Base-by-base conservation (phyloP, 2,329 filamentous ascomycete genomes). In the Pestalotiopsis sp. region DNA sequence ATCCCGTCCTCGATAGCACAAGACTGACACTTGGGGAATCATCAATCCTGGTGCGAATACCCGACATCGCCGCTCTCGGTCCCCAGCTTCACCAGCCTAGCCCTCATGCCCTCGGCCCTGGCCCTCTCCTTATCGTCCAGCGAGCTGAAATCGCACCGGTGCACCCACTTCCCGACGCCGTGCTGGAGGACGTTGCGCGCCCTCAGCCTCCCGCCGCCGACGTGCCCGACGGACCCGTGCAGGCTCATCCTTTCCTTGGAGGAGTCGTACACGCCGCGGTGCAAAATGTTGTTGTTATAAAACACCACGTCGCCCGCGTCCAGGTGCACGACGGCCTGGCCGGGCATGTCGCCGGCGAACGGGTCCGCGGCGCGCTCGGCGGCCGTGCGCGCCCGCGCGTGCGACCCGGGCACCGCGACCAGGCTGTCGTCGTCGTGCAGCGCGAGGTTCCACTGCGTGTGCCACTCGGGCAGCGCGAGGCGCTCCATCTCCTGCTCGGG, bases 271-370 rank as follows among this genome's bases (percentile, higher is more conserved):
- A 88, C 87, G 1, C 91, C 92, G 3, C 91, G 82, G 75, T 94
- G 92, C 70, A 97, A 78, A 71, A 97, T 97, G 78, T 97, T 97
- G 76, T 94, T 97, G 78, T 97, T 90, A 76, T 97, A 97, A 74
- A 97, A 97, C 56, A 92, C 92, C 17, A 92, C 88, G 79, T 97
- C 94, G 0, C 94, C 94, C 0, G 93, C 85, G 70, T 86, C 81
- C 69, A 97, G 82, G 75, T 82, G 75, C 17, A 97, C 93, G 3
- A 87, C 80, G 14, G 90, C 75, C 81, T 94, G 90, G 0, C 82
- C 88, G 0, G 90, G 88, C 71, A 96, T 73, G 1, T 81, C 74
- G 2, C 81, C 75, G 72, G 90, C 91, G 73, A 88, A 92, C 0
- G 91, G 90, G 22, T 84, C 88, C 0, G 92, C 93, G 6, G 75